These are phyloP conservation scores for Fusarium musae DNA, from an alignment of 2,329 filamentous ascomycete genomes.

Conservation along the genomic window DNA sequence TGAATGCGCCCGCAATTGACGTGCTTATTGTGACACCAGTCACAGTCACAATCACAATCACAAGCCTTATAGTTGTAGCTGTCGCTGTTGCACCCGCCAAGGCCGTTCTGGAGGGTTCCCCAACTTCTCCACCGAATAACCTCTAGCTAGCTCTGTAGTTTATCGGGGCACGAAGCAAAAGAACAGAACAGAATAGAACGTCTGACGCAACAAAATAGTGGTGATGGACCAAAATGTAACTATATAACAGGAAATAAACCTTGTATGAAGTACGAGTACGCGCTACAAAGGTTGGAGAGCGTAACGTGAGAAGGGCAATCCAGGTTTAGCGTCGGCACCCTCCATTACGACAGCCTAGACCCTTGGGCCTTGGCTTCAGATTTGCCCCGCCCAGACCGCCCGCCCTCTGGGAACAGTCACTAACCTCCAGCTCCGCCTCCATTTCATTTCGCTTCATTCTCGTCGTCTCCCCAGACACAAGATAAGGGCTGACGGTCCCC, in stretches of 20 bases:
- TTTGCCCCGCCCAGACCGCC: background rate
- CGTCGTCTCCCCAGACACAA: background rate
- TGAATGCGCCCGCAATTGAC: background rate
- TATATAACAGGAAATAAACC: background rate
- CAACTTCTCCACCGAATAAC: conserved; percentile 1
- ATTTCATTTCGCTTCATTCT: background rate
- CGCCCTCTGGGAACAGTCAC: background rate
- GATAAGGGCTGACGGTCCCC: background rate
- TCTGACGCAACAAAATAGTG: rapidly evolving
- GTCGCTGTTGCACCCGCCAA: background rate
- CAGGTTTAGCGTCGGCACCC: background rate
- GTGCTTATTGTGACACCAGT: background rate
- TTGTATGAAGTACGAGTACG: background rate
- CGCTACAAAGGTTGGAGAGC: rapidly evolving
- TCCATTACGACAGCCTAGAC: conserved; percentile 1
- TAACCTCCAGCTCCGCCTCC: background rate
- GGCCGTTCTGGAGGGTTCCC: conserved; percentile 1
- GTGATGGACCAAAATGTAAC: rapidly evolving
- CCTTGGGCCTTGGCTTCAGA: background rate
- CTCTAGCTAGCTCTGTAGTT: background rate
- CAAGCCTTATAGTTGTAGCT: background rate
- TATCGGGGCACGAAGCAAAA: background rate
- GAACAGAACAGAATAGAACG: background rate
- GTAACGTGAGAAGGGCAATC: background rate
- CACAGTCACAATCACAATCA: background rate